Evolutionary conservation across 257 asterid genomes (phyloP), one percentile per base, ranked within the genome.

Genomic region (Anisodus tanguticus): DNA sequence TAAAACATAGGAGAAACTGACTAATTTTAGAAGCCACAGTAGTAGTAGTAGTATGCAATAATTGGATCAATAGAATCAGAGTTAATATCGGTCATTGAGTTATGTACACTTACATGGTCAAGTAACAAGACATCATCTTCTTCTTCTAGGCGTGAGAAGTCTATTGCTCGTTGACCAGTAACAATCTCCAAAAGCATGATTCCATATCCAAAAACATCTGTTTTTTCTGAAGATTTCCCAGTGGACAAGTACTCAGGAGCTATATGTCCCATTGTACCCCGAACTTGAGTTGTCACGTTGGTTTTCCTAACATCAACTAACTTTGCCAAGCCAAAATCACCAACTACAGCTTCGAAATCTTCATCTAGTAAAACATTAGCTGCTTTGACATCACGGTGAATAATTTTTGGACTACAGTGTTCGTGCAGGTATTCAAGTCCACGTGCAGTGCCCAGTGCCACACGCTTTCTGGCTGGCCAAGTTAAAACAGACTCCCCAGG

Each of bases 251-350:
- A 96, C 45, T 94, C 99, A 22, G 98, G 99, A 87, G 99, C 99
- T 85, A 96, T 96, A 88, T 96, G 99, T 64, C 99, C 99, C 99
- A 96, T 96, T 3, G 99, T 96, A 62, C 99, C 99, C 22, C 99
- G 97, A 58, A 96, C 98, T 88, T 96, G 99, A 51, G 99, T 96
- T 0, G 99, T 96, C 9, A 96, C 99, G n/a, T 94, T 91, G 16
- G 98, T 94, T 91, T 90, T 91, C 53, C 98, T 89, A 71, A 96
- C 93, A 84, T 96, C 99, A 8, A 96, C 98, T 76, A 96, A 87
- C 87, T 96, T 96, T 12, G 99, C 99, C 91, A 96, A 84, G 67
- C 99, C 99, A 81, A 96, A 96, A 90, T 96, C 99, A 78, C 99
- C 99, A 45, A 96, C 98, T 22, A 94, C 98, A 5, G 98, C 99